These are phyloP conservation scores for Dictyophora rubrovolvata DNA, from an alignment of 768 basidiomycete genomes.

Conservation along the genomic window DNA sequence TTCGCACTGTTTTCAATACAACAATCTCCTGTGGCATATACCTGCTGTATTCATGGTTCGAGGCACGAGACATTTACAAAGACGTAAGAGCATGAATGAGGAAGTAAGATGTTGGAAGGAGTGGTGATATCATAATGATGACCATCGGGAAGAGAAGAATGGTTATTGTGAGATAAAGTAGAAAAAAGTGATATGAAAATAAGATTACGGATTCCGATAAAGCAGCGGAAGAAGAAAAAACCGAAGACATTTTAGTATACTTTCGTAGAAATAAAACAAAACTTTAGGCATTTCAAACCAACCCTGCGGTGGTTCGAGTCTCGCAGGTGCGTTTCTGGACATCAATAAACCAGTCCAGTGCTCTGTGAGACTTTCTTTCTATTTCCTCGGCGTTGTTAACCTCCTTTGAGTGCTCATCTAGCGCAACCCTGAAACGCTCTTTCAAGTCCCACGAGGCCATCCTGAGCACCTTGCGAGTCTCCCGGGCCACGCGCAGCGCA, in stretches of 20 bases:
- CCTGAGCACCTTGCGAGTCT: constrained; percentile 89
- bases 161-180: background rate
- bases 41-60: background rate
- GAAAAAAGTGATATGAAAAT: background rate
- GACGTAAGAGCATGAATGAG: no score
- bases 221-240: background rate
- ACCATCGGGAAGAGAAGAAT: no score
- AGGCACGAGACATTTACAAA: no score
- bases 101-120: no score
- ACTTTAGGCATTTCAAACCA: background rate
- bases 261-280: background rate
- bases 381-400: constrained; percentile 68
- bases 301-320: background rate
- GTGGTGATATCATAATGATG: no score
- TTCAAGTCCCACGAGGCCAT: constrained; percentile 84
- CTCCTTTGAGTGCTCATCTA: constrained; percentile 72
- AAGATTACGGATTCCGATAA: background rate
- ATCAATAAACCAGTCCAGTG: constrained; percentile 61
- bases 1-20: background rate
- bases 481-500: constrained; percentile 58
- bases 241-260: background rate
- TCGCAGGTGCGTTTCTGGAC: constrained; percentile 31
- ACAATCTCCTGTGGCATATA: background rate
- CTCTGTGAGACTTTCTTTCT: constrained; percentile 58
- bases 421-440: constrained; percentile 67